A percentile compares a stretch with the other conserved stretches of the same genome.
phyloP scores from a whole-genome alignment of 805 yeast genomes.

The Wickerhamiella galacta region DNA sequence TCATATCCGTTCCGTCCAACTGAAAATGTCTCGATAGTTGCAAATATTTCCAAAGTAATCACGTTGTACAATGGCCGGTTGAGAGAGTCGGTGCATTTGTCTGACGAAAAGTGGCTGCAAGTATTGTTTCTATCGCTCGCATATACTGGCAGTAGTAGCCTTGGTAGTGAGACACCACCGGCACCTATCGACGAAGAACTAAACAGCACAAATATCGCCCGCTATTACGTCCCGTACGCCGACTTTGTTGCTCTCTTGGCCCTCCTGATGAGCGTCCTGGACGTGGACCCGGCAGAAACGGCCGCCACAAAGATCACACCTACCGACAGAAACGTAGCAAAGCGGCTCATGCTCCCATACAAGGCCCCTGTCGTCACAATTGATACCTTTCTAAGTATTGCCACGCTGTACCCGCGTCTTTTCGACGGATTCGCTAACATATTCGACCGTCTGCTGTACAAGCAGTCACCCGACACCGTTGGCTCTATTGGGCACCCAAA shows the following conservation, averaged over 20 bases:
- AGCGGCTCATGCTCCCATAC: conserved; percentile 1
- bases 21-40: not conserved
- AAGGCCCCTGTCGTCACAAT: conserved; percentile 11
- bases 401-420: conserved; percentile 8
- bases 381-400: conserved; percentile 5
- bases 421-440: conserved; percentile 29
- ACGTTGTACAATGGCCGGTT: conserved; percentile 10
- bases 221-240: conserved; percentile 10
- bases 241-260: conserved; percentile 9
- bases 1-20: conserved; percentile 2
- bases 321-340: conserved; percentile 6
- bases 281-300: conserved; percentile 7
- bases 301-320: not conserved
- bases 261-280: conserved; percentile 11
- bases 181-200: not conserved
- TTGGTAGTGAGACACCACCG: not conserved
- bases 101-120: conserved; percentile 2
- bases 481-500: too few species aligned
- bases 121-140: conserved; percentile 11
- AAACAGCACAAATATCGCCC: not conserved
- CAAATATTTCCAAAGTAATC: conserved; percentile 5
- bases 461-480: too few species aligned
- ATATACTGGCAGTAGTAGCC: not conserved
- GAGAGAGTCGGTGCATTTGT: conserved; percentile 2
- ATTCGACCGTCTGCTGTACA: conserved; percentile 28